Conservation (phyloP, 345 rosid genomes). For the Mallotus nudiflorus region DNA sequence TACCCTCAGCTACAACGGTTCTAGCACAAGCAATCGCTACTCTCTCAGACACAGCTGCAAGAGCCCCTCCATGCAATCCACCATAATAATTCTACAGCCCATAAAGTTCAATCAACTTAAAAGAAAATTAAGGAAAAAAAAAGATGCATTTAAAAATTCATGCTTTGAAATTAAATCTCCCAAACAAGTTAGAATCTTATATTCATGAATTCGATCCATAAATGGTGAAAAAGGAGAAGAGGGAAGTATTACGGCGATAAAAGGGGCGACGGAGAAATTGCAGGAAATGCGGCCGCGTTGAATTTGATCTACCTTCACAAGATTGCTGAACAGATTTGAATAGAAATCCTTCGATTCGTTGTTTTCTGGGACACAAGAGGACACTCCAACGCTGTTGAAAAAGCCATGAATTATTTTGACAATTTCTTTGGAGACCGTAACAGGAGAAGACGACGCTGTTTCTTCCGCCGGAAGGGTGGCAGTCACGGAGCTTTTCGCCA, state of each 20-base stretch:
- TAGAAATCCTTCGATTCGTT: conserved; percentile 39
- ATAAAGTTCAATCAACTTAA: neutral
- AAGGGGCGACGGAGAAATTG: conserved; percentile 52
- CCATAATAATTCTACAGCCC: conserved; percentile 45
- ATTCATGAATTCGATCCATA: neutral
- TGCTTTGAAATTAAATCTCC: no score
- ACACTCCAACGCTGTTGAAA: conserved; percentile 27
- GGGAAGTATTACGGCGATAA: conserved; percentile 40
- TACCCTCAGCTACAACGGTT: conserved; percentile 57
- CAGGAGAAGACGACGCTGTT: neutral
- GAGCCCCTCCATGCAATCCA: conserved; percentile 69
- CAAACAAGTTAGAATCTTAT: neutral
- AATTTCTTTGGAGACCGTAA: conserved; percentile 15
- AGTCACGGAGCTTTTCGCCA: neutral
- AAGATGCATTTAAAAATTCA: neutral
- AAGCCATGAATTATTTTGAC: conserved; percentile 14
- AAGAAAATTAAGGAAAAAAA: no score
- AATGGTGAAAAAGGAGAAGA: neutral
- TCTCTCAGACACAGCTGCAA: conserved; percentile 70
- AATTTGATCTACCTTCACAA: conserved; percentile 42
- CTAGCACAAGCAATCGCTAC: conserved; percentile 62
- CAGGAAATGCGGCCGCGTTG: conserved; percentile 63
- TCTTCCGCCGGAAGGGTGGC: neutral
- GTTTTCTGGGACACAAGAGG: conserved; percentile 24
- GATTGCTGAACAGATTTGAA: conserved; percentile 45